Evolutionary conservation across 371 early-diverging fungal species (phyloP), one percentile per base, ranked within the genome.

Genomic region (Lichtheimia ramosa): DNA sequence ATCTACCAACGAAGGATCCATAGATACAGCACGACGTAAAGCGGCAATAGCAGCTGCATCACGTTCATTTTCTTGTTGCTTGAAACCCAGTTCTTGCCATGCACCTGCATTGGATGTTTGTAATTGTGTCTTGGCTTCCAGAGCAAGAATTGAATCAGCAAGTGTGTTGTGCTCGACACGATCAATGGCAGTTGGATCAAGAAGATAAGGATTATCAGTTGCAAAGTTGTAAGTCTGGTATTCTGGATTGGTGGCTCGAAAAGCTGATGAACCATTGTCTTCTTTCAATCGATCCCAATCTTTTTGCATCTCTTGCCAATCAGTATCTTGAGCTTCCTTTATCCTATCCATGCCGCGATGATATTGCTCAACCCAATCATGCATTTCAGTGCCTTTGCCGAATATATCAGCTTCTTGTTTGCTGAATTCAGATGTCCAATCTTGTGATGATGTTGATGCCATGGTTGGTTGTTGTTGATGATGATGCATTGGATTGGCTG

Each of bases 11-110:
- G 70, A 62, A 0, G 95, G 91, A 59, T 95, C 86, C n/a, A 89
- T 62, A 23, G 79, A 71, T 3, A 92, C 85, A 3, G 95, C 92
- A 54, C 89, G 87, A 23, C 88, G 83, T 28, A 98, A 71, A 0
- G 97, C 95, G 0, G 93, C 89, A 61, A 98, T 95, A 0, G 98
- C 97, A 7, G 90, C 85, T 1, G 74, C 78, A 64, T 98, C 98
- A 40, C 93, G 89, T 70, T 98, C 98, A 64, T 96, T 97, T 67
- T 98, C 97, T 54, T 95, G 96, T 64, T 98, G 98, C 42, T 85
- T 80, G 18, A 90, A 72, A 23, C 98, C 98, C 2, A 98, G 83
- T 60, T 83, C 70, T 58, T 88, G 82, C 98, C 98, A 98, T 48
- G 92, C 85, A 0, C 70, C 65, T 0, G 95, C 92, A 73, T 96